phyloP scores from a whole-genome alignment of 1,139 yeast genomes.

The Schwanniomyces etchellsii region DNA sequence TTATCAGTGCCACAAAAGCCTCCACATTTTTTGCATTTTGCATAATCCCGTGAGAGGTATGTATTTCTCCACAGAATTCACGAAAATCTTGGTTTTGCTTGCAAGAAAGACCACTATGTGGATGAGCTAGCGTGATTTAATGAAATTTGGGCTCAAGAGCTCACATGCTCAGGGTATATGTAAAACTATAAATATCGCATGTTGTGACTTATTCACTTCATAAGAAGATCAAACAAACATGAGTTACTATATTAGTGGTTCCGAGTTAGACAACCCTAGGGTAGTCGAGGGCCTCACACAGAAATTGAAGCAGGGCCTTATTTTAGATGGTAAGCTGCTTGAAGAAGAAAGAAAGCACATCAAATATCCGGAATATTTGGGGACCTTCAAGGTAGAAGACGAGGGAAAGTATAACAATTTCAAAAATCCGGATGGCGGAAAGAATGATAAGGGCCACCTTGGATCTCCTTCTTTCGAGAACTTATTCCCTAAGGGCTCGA shows the following conservation, averaged over 20 bases:
- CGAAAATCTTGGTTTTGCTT: no score
- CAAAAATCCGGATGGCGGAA: constrained; percentile 15
- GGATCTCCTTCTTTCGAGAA: constrained; percentile 24
- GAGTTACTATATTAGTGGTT: constrained; percentile 1
- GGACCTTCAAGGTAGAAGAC: constrained; percentile 12
- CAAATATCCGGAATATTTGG: constrained; percentile 20
- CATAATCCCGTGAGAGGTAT: no score
- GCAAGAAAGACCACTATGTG: no score
- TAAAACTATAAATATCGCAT: no score
- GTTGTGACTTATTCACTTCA: no score
- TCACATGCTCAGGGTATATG: no score
- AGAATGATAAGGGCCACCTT: constrained; percentile 21
- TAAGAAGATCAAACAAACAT: neutral
- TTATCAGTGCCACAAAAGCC: no score
- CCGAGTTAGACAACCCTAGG: neutral
- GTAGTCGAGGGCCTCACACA: neutral
- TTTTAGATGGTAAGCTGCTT: neutral
- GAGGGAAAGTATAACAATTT: constrained; percentile 16
- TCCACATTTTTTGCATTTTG: no score
- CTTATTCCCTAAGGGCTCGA: constrained; percentile 18
- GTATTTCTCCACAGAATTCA: no score
- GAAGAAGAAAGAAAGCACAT: constrained; percentile 10
- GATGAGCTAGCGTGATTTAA: no score
- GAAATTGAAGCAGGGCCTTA: neutral
- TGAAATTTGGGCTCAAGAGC: no score